Evolutionary conservation across 1,284 basidiomycete genomes (phyloP).

Genomic region (Peniophora sp.): DNA sequence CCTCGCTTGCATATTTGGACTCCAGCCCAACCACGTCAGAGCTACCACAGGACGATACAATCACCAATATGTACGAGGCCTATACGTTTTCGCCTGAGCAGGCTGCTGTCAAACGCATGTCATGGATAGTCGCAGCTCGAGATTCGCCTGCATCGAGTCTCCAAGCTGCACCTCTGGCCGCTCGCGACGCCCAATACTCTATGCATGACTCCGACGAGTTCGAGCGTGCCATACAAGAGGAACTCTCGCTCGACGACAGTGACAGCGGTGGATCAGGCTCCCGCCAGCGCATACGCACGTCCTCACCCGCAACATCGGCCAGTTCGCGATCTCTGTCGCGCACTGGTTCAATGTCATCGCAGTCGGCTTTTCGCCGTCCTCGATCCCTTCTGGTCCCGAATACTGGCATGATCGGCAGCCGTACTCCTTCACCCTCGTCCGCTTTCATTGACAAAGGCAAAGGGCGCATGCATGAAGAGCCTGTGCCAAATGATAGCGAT

Average conservation of each 20-base stretch:
- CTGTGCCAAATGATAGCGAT: background rate
- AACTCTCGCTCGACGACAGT: background rate
- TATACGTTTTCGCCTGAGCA: slow-evolving; percentile 9
- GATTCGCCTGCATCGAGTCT: background rate
- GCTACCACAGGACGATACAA: background rate
- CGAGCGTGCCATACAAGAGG: background rate
- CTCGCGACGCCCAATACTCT: background rate
- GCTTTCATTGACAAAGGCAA: background rate
- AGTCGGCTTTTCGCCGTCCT: background rate
- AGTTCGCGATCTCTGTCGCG: background rate
- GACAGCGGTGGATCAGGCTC: background rate
- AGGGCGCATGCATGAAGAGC: background rate
- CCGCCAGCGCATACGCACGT: background rate
- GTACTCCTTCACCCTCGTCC: too few species aligned
- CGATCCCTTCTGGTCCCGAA: background rate
- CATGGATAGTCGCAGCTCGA: slow-evolving; percentile 3
- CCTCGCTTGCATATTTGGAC: too few species aligned
- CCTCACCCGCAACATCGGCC: background rate
- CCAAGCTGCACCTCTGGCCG: background rate
- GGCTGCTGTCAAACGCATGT: slow-evolving; percentile 8
- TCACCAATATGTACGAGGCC: slow-evolving; percentile 9
- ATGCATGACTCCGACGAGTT: background rate
- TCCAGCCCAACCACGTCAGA: too few species aligned
- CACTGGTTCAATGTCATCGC: background rate
- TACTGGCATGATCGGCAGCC: too few species aligned